Conservation (phyloP, 306 rosid genomes). For the Mimosa bimucronata region DNA sequence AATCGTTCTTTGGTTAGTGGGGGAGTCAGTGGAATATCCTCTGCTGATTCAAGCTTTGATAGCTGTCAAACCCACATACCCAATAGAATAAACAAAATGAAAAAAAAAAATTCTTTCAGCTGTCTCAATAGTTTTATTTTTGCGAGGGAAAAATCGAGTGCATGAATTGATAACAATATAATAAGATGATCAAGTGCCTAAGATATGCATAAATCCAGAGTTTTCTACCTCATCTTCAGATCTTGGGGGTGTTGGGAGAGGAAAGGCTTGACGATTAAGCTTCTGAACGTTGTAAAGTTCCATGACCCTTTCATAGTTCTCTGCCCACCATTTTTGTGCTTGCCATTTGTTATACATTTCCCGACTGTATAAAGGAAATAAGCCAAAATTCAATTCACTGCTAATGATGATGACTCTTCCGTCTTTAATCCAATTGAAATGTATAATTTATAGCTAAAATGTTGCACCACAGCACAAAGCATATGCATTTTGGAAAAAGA, state of each 20-base stretch:
- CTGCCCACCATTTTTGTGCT: constrained; percentile 73
- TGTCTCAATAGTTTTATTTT: neutral
- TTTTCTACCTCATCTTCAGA: constrained; percentile 64
- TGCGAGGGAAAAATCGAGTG: neutral
- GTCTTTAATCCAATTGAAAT: constrained; percentile 7
- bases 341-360: constrained; percentile 66
- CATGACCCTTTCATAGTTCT: constrained; percentile 64
- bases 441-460: constrained; percentile 12
- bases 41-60: constrained; percentile 44
- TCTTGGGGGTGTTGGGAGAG: constrained; percentile 63
- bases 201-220: constrained; percentile 21
- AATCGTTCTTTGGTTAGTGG: constrained; percentile 38
- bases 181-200: neutral
- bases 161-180: neutral
- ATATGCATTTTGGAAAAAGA: no score
- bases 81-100: neutral
- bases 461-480: neutral
- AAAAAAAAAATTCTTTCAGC: constrained; percentile 2
- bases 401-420: neutral
- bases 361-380: constrained; percentile 44
- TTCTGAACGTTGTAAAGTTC: constrained; percentile 66
- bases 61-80: constrained; percentile 3
- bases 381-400: constrained; percentile 26
- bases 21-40: constrained; percentile 43
- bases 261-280: constrained; percentile 57